Evolutionary conservation across 1,284 basidiomycete species (phyloP).

Genomic region (Ceratobasidium sp.): DNA sequence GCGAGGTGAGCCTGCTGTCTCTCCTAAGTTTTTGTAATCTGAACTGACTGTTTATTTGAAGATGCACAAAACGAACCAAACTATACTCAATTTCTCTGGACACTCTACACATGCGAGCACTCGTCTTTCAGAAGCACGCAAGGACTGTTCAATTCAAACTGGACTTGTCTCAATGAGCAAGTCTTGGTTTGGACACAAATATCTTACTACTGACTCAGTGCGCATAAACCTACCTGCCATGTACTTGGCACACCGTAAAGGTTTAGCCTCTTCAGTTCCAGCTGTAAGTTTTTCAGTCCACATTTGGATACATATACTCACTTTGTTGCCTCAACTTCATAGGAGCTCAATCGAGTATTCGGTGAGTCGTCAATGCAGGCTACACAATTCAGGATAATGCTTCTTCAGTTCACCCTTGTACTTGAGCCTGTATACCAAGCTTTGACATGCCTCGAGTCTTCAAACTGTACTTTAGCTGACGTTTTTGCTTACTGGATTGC

Average conservation of each 20-base stretch:
- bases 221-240: conserved; percentile 7
- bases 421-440: conserved; percentile 1
- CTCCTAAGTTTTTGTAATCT: too few species aligned
- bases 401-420: not conserved
- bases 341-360: not conserved
- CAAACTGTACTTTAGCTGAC: conserved; percentile 2
- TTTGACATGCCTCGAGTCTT: conserved; percentile 4
- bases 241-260: not conserved
- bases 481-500: conserved; percentile 8
- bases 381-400: not conserved
- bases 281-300: not conserved
- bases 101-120: not conserved
- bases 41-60: not conserved
- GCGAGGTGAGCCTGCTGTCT: not conserved
- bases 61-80: not conserved
- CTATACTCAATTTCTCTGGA: not conserved
- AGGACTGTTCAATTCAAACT: not conserved
- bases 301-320: not conserved
- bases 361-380: conserved; percentile 1
- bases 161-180: not conserved
- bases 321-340: too few species aligned
- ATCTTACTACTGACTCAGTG: not conserved
- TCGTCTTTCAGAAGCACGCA: not conserved
- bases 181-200: not conserved
- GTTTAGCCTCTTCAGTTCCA: not conserved